A percentile compares a stretch with the other conserved stretches of the same genome.
phyloP scores from a whole-genome alignment of 768 basidiomycete genomes.

The Mycena maculata region DNA sequence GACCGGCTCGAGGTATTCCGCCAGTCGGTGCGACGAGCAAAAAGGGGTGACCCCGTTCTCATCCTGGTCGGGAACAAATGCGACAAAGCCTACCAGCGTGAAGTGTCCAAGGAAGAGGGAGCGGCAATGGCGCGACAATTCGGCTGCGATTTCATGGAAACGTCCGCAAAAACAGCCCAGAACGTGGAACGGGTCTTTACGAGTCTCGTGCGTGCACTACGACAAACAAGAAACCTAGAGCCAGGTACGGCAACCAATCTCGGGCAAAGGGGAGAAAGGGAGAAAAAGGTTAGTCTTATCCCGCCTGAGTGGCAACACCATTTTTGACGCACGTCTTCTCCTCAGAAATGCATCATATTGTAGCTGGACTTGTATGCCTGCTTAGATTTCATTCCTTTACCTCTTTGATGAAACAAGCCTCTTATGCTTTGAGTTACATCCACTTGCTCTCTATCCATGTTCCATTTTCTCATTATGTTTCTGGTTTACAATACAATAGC shows the following conservation, averaged over 20 bases:
- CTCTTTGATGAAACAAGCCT: constrained; percentile 87
- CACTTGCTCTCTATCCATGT: constrained; percentile 44
- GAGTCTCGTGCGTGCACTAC: constrained; percentile 85
- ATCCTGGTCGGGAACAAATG: constrained; percentile 98
- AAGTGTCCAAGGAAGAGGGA: constrained; percentile 93
- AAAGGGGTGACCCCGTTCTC: constrained; percentile 86
- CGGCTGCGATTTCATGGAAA: constrained; percentile 95
- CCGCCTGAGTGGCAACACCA: too few relatives aligned
- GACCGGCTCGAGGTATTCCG: constrained; percentile 91
- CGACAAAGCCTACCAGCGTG: constrained; percentile 89
- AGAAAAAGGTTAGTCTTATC: constrained; percentile 40
- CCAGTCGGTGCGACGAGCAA: constrained; percentile 90
- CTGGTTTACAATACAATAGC: constrained; percentile 16
- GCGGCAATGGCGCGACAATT: constrained; percentile 83
- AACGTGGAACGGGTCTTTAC: constrained; percentile 94
- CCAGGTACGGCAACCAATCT: constrained; percentile 51
- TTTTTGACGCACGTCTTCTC: too few relatives aligned
- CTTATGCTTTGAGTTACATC: constrained; percentile 43
- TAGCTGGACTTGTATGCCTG: constrained; percentile 72
- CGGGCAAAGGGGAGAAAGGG: constrained; percentile 57
- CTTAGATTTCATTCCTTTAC: constrained; percentile 80
- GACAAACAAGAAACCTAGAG: constrained; percentile 74
- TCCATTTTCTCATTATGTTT: constrained; percentile 35
- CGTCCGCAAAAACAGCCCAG: constrained; percentile 93
- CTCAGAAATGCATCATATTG: constrained; percentile 79